Evolutionary conservation across 2,329 filamentous ascomycete genomes (phyloP).

Genomic region (Fusarium beomiforme): DNA sequence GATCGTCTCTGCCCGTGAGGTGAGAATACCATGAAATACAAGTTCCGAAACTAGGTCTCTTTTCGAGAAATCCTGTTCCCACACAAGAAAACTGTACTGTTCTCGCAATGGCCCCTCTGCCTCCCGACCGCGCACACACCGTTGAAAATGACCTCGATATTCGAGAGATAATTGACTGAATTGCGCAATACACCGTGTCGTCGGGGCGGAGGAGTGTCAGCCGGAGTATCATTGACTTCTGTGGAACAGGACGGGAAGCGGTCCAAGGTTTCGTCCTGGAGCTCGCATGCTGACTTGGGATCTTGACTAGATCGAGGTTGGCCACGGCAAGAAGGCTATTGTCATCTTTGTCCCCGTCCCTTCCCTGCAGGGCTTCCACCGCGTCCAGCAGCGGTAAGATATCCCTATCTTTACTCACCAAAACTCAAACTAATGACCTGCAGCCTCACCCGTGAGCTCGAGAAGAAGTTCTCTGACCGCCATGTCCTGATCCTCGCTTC

Average conservation of each 20-base stretch:
- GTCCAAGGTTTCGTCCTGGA: constrained; percentile 77
- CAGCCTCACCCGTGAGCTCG: constrained; percentile 98
- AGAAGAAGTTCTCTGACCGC: constrained; percentile 99
- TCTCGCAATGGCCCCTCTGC: constrained; percentile 48
- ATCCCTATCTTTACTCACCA: background rate
- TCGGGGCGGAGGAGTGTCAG: constrained; percentile 43
- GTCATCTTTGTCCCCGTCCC: constrained; percentile 99
- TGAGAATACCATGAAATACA: constrained; percentile 68
- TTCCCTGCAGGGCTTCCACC: constrained; percentile 98
- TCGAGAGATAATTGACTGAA: constrained; percentile 27
- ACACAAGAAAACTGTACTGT: constrained; percentile 40
- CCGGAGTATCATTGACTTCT: constrained; percentile 55
- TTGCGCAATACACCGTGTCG: constrained; percentile 35
- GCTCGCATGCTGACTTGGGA: constrained; percentile 79
- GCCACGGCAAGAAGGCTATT: constrained; percentile 99
- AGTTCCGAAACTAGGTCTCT: constrained; percentile 12
- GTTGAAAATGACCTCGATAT: constrained; percentile 39
- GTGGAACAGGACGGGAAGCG: constrained; percentile 80
- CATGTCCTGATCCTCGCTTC: constrained; percentile 99
- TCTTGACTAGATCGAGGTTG: constrained; percentile 94
- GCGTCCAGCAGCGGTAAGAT: constrained; percentile 98
- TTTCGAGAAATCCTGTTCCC: constrained; percentile 55
- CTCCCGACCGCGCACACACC: constrained; percentile 34
- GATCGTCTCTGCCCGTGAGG: constrained; percentile 99
- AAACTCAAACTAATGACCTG: constrained; percentile 30